phyloP scores from a whole-genome alignment of 768 basidiomycete genomes.

The Rhizopogon salebrosus region DNA sequence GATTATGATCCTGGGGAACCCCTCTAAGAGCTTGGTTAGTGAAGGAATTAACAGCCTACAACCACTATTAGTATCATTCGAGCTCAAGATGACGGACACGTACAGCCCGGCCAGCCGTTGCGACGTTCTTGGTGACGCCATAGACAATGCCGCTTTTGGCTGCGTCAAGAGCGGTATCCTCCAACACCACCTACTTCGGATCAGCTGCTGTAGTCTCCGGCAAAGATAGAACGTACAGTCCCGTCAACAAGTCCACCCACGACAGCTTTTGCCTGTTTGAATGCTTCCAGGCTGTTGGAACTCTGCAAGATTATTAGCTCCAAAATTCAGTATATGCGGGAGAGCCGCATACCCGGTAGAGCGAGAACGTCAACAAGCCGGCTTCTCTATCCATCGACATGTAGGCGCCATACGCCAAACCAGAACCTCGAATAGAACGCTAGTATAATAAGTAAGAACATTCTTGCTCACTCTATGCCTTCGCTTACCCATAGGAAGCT shows the following conservation, averaged over 20 bases:
- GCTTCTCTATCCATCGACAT: slow-evolving; percentile 71
- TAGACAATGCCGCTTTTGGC: slow-evolving; percentile 92
- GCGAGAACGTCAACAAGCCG: slow-evolving; percentile 67
- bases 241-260: slow-evolving; percentile 78
- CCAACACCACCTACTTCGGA: slow-evolving; percentile 61
- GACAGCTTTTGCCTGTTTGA: slow-evolving; percentile 72
- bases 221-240: slow-evolving; percentile 46
- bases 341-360: slow-evolving; percentile 62
- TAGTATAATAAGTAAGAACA: slow-evolving; percentile 25
- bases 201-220: neutral
- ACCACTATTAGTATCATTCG: slow-evolving; percentile 5
- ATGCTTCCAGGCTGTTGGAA: slow-evolving; percentile 75
- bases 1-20: slow-evolving; percentile 66
- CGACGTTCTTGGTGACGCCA: slow-evolving; percentile 70
- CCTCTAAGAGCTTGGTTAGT: slow-evolving; percentile 88
- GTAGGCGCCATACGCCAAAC: slow-evolving; percentile 90
- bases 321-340: neutral
- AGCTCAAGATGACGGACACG: slow-evolving; percentile 22
- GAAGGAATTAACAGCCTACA: slow-evolving; percentile 77
- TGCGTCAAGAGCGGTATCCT: slow-evolving; percentile 78
- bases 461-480: neutral
- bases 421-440: slow-evolving; percentile 90
- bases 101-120: slow-evolving; percentile 86
- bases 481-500: slow-evolving; percentile 83
- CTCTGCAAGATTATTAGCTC: slow-evolving; percentile 42